Evolutionary conservation across 2,329 filamentous ascomycete species (phyloP), one percentile per base, ranked within the genome.

Genomic region (Nothophoma quercina): DNA sequence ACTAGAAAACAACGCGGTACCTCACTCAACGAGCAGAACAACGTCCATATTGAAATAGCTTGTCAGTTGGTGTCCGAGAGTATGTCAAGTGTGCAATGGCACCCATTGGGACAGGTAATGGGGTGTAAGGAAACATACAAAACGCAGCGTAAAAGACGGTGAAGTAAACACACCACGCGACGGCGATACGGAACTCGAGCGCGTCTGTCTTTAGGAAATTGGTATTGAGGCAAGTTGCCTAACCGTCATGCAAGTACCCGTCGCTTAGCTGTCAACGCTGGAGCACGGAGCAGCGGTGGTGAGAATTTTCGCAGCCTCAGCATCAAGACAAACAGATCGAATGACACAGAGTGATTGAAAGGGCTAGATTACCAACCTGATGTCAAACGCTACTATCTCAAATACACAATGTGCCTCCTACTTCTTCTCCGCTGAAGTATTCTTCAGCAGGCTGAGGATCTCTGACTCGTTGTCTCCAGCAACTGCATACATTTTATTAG

Each of bases 391-490:
- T 36, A 29, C 32, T 13, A 34, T 49, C 21, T 18, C 23, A n/a
- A 10, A 18, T 25, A 16, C 43, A 54, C 21, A n/a, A 21, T 12
- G 15, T 4, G 5, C 26, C 4, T 12, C 22, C 33, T 41, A 52
- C 30, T 50, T 55, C 36, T 53, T 53, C 39, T 53, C 50, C 5
- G 41, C 45, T 8, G 81, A 77, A 47, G 85, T 73, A 51, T 84
- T 79, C 52, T 86, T 84, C 44, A 97, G 76, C 75, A 96, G 81
- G 76, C 89, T 91, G 70, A 96, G 76, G 56, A 98, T 97, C 78
- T 93, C 89, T 13, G 91, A 96, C 78, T 96, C 88, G 60, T 89
- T 87, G 42, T 90, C 90, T 16, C 91, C 90, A 21, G 85, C 79
- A 8, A 87, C 84, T 83, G 58, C 21, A 21, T 16, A 9, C 3